Conservation (phyloP, 2,329 filamentous ascomycete species). For the Fusarium cicatricum region DNA sequence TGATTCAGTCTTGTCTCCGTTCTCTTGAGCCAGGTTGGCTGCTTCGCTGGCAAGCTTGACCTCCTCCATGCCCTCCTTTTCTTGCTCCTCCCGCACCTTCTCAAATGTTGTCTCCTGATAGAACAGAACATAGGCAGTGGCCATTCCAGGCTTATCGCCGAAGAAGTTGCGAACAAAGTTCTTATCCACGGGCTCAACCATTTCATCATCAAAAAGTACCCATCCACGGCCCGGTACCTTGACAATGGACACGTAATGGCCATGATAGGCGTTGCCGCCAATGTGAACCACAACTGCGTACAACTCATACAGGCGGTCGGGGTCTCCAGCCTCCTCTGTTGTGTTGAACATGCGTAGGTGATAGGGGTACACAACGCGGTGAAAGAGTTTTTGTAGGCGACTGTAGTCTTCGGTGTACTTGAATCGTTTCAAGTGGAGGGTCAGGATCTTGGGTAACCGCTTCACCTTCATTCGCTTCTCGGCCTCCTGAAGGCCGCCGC, state of each 20-base stretch:
- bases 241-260: slow-evolving; percentile 97
- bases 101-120: slow-evolving; percentile 89
- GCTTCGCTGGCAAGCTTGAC: slow-evolving; percentile 64
- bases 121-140: slow-evolving; percentile 96
- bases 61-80: slow-evolving; percentile 77
- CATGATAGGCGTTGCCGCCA: slow-evolving; percentile 94
- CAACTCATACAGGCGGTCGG: slow-evolving; percentile 92
- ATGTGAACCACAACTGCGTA: slow-evolving; percentile 99
- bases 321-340: slow-evolving; percentile 92
- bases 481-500: slow-evolving; percentile 93
- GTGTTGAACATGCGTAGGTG: slow-evolving; percentile 97
- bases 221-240: slow-evolving; percentile 96
- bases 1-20: slow-evolving; percentile 55
- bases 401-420: slow-evolving; percentile 98
- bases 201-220: slow-evolving; percentile 97
- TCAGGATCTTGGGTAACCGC: slow-evolving; percentile 87
- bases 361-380: slow-evolving; percentile 96
- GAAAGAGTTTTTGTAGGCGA: slow-evolving; percentile 93
- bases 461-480: slow-evolving; percentile 99
- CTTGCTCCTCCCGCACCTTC: slow-evolving; percentile 78
- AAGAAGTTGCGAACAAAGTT: slow-evolving; percentile 97
- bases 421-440: slow-evolving; percentile 94
- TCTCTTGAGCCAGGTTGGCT: slow-evolving; percentile 62
- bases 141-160: slow-evolving; percentile 87
- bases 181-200: slow-evolving; percentile 98